These are phyloP conservation scores for Vitellaria paradoxa DNA, from an alignment of 179 eudicot genomes.

Conservation along the genomic window DNA sequence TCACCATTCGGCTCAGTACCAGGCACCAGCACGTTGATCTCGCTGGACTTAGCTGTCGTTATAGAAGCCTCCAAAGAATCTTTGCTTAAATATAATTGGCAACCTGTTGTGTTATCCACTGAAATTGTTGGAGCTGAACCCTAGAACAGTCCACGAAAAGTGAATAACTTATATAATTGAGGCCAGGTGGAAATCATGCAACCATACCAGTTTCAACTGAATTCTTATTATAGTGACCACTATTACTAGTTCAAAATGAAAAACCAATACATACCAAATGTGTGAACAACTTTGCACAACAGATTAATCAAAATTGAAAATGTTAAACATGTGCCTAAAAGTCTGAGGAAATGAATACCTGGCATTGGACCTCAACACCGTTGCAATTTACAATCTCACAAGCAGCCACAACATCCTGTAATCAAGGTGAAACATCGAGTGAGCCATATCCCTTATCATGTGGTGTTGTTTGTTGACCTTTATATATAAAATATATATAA, in stretches of 20 bases:
- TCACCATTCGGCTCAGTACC: conserved; percentile 66
- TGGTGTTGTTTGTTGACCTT: background rate
- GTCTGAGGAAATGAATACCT: conserved; percentile 42
- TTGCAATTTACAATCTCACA: conserved; percentile 93
- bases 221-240: background rate
- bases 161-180: background rate
- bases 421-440: conserved; percentile 14
- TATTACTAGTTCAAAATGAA: background rate
- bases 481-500: background rate
- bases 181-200: background rate
- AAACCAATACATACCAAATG: background rate
- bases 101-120: conserved; percentile 87
- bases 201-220: background rate
- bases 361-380: conserved; percentile 87
- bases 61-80: conserved; percentile 69
- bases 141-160: conserved; percentile 24
- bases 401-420: conserved; percentile 94
- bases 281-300: background rate
- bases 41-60: conserved; percentile 93
- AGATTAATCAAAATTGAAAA: background rate
- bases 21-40: conserved; percentile 83
- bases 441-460: background rate
- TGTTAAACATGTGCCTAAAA: background rate
- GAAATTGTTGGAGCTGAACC: conserved; percentile 93
- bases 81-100: conserved; percentile 87